phyloP scores from a whole-genome alignment of 257 asterid species.

The Ilex aquifolium region DNA sequence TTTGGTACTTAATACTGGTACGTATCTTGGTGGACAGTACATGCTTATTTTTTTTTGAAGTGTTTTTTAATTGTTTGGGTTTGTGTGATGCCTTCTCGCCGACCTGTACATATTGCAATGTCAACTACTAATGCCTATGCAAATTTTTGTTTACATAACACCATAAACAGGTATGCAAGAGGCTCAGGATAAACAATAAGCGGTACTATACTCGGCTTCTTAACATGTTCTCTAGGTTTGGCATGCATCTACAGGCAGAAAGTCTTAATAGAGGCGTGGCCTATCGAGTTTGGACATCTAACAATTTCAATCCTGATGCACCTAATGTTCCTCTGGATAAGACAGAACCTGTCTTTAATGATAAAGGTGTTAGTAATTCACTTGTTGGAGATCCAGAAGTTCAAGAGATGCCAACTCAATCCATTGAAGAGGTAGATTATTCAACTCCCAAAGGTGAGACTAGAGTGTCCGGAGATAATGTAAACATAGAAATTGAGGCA shows the following conservation, averaged over 20 bases:
- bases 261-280: constrained; percentile 47
- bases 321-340: constrained; percentile 24
- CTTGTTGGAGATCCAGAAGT: constrained; percentile 2
- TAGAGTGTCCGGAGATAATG: constrained; percentile 22
- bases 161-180: constrained; percentile 50
- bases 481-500: constrained; percentile 19
- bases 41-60: not conserved
- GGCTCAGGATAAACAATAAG: constrained; percentile 75
- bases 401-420: constrained; percentile 31
- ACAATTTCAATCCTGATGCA: constrained; percentile 48
- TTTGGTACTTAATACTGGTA: not conserved
- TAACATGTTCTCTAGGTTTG: constrained; percentile 53
- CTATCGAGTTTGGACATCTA: constrained; percentile 77
- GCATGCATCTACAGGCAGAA: constrained; percentile 63
- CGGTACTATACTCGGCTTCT: constrained; percentile 59
- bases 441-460: constrained; percentile 30
- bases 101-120: not conserved
- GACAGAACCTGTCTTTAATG: constrained; percentile 21
- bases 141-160: constrained; percentile 16
- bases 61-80: constrained; percentile 4
- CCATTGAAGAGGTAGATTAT: constrained; percentile 31
- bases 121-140: constrained; percentile 13
- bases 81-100: constrained; percentile 6
- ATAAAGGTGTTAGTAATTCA: constrained; percentile 23
- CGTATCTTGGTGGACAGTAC: not conserved